Evolutionary conservation across 2,329 filamentous ascomycete genomes (phyloP), one percentile per base, ranked within the genome.

Genomic region (Daldinia eschscholtzii): DNA sequence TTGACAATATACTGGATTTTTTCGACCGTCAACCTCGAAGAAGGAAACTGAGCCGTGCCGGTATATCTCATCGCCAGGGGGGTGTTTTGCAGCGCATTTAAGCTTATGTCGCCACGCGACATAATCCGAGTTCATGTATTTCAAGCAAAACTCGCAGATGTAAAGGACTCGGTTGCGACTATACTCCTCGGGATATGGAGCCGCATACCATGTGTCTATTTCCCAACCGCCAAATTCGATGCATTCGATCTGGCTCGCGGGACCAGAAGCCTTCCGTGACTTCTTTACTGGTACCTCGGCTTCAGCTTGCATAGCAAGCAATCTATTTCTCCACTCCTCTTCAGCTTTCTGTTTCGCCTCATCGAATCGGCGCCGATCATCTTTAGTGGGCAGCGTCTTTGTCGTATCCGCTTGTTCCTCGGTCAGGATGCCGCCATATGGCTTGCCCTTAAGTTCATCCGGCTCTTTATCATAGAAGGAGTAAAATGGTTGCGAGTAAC

Each of bases 111-210:
- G 89, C 93, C 95, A 98, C 13, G 96, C 95, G 30, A 99, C 96
- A 76, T 97, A 98, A 79, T 98, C 95, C 18, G 96, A 98, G 80
- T 97, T 97, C 94, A 99, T 98, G 83, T 99, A 99, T 81, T 98
- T 99, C 67, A 99, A 85, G 79, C 96, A 99, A 80, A 98, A 99
- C 80, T 99, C 97, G 85, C 96, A 99, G 71, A 99, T 98, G 81
- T 97, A 98, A n/a, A 99, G 87, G 41, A 97, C 92, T 33, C 93
- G 91, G 78, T 99, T 98, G 71, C 95, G 90, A 79, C 94, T 98
- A 83, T 99, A 99, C 81, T 99, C 96, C 79, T 98, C 96, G 0
- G 96, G 96, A 78, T 99, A 99, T 12, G 96, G 97, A 42, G 96
- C 96, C 33, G 96, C 95, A 81, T 99, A 98, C 94, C 96, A 98